These are phyloP conservation scores for Carpinus viminea DNA, from an alignment of 306 rosid genomes.

Conservation along the genomic window DNA sequence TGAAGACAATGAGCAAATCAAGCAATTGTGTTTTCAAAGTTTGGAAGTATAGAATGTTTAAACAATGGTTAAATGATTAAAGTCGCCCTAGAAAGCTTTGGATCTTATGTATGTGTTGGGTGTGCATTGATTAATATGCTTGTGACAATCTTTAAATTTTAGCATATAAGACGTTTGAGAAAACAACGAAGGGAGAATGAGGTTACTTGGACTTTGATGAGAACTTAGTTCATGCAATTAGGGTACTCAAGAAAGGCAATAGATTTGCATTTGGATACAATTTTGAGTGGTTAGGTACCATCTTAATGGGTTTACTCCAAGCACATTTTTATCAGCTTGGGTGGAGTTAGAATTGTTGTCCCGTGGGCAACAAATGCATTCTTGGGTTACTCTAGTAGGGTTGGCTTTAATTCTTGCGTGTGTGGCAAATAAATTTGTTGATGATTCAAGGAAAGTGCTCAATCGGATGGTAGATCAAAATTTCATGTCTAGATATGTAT, in stretches of 20 bases:
- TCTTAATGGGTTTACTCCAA: slow-evolving; percentile 48
- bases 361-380: slow-evolving; percentile 55
- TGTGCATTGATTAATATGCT: too few species aligned
- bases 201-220: slow-evolving; percentile 48
- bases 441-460: slow-evolving; percentile 26
- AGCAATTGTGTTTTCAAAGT: too few species aligned
- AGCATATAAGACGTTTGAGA: too few species aligned
- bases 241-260: slow-evolving; percentile 36
- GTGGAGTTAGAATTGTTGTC: slow-evolving; percentile 37
- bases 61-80: too few species aligned
- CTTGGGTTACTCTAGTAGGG: slow-evolving; percentile 45
- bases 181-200: slow-evolving; percentile 41
- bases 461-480: slow-evolving; percentile 41
- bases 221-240: slow-evolving; percentile 6
- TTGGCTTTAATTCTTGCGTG: slow-evolving; percentile 39
- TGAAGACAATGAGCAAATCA: too few species aligned
- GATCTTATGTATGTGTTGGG: too few species aligned
- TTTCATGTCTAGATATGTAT: slow-evolving; percentile 57
- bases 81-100: too few species aligned
- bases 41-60: too few species aligned
- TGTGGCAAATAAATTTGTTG: too few species aligned
- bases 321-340: slow-evolving; percentile 38
- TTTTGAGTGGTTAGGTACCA: slow-evolving; percentile 36
- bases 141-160: too few species aligned
- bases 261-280: slow-evolving; percentile 40